Evolutionary conservation across 768 basidiomycete species (phyloP).

Genomic region (Auriscalpium microsporum): DNA sequence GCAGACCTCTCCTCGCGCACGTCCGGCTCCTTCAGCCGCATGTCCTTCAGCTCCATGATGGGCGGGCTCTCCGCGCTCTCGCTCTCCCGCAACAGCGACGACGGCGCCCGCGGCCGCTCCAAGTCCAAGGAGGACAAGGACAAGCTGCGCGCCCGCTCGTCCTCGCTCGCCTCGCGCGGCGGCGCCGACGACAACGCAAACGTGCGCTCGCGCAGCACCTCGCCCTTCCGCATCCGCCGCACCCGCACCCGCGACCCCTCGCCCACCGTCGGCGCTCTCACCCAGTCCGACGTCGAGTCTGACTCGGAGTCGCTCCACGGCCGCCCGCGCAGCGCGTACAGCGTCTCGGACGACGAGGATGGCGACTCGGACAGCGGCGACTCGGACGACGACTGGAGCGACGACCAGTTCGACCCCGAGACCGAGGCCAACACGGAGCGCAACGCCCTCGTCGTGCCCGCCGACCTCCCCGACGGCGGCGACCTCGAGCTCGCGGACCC

Average conservation of each 20-base stretch:
- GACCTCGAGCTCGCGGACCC: conserved; percentile 55
- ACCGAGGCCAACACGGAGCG: conserved; percentile 86
- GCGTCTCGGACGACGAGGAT: conserved; percentile 35
- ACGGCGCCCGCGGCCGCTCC: conserved; percentile 47
- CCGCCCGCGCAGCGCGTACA: conserved; percentile 55
- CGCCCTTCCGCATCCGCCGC: conserved; percentile 72
- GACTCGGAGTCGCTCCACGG: conserved; percentile 40
- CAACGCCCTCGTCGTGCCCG: conserved; percentile 53
- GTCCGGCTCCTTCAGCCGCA: conserved; percentile 49
- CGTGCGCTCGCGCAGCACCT: conserved; percentile 64
- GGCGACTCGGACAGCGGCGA: conserved; percentile 47
- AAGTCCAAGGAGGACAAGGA: conserved; percentile 30
- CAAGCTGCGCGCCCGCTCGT: conserved; percentile 23
- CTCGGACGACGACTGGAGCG: conserved; percentile 49
- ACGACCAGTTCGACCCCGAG: conserved; percentile 63
- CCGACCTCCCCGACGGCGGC: conserved; percentile 46
- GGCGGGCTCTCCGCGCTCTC: conserved; percentile 59
- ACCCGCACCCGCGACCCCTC: conserved; percentile 41
- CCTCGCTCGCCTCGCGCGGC: conserved; percentile 32
- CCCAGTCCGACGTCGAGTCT: conserved; percentile 55
- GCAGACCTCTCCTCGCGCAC: conserved; percentile 19
- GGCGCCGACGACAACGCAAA: conserved; percentile 21
- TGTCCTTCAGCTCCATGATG: conserved; percentile 62
- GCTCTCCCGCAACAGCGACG: conserved; percentile 31
- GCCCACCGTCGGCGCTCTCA: conserved; percentile 33